A percentile compares a stretch with the other conserved stretches of the same genome.
These are phyloP conservation scores for Scheffersomyces quercinus DNA, from an alignment of 1,139 yeast genomes.

Conservation along the genomic window DNA sequence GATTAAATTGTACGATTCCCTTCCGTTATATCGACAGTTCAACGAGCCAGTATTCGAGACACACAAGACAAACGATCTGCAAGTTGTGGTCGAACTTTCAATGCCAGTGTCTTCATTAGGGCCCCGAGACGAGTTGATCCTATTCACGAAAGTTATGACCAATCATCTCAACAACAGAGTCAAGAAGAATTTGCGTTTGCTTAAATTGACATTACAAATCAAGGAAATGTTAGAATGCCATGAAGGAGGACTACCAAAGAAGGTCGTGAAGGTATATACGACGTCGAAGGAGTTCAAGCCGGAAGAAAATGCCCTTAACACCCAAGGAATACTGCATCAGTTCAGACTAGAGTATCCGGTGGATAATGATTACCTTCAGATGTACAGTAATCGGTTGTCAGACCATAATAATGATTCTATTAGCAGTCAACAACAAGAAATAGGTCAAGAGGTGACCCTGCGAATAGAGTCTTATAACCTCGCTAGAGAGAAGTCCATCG, in stretches of 20 bases:
- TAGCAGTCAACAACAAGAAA: conserved; percentile 1
- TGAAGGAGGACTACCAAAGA: conserved; percentile 49
- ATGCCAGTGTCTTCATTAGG: conserved; percentile 52
- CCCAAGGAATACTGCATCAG: conserved; percentile 30
- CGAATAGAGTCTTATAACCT: conserved; percentile 16
- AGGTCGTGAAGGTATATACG: conserved; percentile 37
- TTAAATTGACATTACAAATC: conserved; percentile 48
- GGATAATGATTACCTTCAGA: conserved; percentile 36
- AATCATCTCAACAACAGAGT: conserved; percentile 35
- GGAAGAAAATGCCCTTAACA: conserved; percentile 22
- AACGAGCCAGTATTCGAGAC: conserved; percentile 49
- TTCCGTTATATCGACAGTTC: conserved; percentile 56
- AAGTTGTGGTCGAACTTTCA: conserved; percentile 42
- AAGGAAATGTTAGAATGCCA: conserved; percentile 51
- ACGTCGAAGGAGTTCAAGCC: conserved; percentile 25
- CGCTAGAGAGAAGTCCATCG: conserved; percentile 15
- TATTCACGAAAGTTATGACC: conserved; percentile 40
- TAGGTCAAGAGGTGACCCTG: conserved; percentile 7
- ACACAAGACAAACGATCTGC: conserved; percentile 40
- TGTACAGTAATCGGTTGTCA: conserved; percentile 11
- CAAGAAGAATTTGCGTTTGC: conserved; percentile 42
- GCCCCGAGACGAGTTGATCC: conserved; percentile 45
- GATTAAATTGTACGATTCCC: conserved; percentile 50
- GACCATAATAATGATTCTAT: neutral
- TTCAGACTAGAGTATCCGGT: conserved; percentile 37